Percentiles rank a stretch among this genome's conserved stretches.
phyloP scores from a whole-genome alignment of 169 alveolate species.

The Cryptosporidium canis region DNA sequence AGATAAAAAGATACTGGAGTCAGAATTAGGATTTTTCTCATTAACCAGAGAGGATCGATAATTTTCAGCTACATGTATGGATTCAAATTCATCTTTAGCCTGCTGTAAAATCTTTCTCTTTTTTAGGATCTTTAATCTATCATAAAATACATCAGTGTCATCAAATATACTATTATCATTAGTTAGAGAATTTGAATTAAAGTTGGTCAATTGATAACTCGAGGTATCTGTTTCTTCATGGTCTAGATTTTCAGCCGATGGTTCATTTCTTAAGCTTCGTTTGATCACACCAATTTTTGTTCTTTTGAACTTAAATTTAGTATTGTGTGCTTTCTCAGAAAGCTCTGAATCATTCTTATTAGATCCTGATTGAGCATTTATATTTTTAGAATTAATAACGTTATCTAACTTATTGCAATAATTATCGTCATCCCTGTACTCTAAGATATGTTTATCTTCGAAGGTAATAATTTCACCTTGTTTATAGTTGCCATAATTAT shows the following conservation, averaged over 20 bases:
- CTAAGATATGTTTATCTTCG: conserved; percentile 30
- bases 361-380: neutral
- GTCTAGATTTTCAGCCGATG: neutral
- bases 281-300: conserved; percentile 24
- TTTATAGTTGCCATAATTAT: neutral
- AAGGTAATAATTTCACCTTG: conserved; percentile 13
- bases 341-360: neutral
- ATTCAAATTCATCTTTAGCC: neutral
- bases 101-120: conserved; percentile 4
- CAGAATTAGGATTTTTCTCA: neutral
- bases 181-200: conserved; percentile 14
- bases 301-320: conserved; percentile 22
- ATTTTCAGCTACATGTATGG: neutral
- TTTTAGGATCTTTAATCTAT: conserved; percentile 11
- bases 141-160: conserved; percentile 6
- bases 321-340: neutral
- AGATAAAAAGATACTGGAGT: conserved; percentile 3
- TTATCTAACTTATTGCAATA: neutral
- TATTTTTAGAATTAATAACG: neutral
- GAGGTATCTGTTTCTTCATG: neutral
- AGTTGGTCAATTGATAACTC: neutral
- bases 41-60: neutral
- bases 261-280: neutral
- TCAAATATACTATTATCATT: conserved; percentile 27
- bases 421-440: conserved; percentile 8